Conservation (phyloP, 305 asterid species). For the Fraxinus dipetala region DNA sequence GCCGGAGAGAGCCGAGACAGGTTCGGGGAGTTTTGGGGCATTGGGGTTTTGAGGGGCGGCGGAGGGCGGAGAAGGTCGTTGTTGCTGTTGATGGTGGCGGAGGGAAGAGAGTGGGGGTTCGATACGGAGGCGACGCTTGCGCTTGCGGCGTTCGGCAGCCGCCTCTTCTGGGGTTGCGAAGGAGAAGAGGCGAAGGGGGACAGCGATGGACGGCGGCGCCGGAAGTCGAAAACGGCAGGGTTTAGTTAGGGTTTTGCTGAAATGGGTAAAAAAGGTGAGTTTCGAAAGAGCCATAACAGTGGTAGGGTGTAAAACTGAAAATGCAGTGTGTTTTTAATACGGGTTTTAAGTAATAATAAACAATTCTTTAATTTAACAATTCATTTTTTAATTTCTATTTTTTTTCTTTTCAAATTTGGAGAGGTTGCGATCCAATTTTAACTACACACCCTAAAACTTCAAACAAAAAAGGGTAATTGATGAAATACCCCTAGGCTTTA, state of each 20-base stretch:
- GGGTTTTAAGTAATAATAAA: not conserved
- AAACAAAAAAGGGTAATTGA: too few species aligned
- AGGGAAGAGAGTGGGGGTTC: constrained; percentile 78
- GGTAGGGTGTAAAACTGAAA: not conserved
- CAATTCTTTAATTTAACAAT: too few species aligned
- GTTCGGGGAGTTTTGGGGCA: constrained; percentile 89
- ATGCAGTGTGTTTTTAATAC: not conserved
- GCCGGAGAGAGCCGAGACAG: constrained; percentile 64
- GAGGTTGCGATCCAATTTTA: not conserved
- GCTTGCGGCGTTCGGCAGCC: constrained; percentile 91
- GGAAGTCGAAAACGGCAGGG: constrained; percentile 27
- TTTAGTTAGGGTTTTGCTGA: constrained; percentile 47
- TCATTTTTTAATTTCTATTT: not conserved
- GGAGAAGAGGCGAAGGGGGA: constrained; percentile 60
- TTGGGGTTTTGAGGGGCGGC: constrained; percentile 51
- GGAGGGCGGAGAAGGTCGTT: constrained; percentile 41
- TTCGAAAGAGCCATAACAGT: constrained; percentile 71
- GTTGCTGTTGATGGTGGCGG: constrained; percentile 58
- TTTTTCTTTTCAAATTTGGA: not conserved
- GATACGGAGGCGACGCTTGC: constrained; percentile 80
- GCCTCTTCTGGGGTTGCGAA: constrained; percentile 97
- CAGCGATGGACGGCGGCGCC: constrained; percentile 37
- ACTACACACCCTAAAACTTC: not conserved
- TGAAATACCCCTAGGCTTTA: not conserved
- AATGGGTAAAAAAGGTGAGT: constrained; percentile 46